Base-by-base conservation (phyloP, 1,139 yeast species). In the Debaryomyces subglobosus region DNA sequence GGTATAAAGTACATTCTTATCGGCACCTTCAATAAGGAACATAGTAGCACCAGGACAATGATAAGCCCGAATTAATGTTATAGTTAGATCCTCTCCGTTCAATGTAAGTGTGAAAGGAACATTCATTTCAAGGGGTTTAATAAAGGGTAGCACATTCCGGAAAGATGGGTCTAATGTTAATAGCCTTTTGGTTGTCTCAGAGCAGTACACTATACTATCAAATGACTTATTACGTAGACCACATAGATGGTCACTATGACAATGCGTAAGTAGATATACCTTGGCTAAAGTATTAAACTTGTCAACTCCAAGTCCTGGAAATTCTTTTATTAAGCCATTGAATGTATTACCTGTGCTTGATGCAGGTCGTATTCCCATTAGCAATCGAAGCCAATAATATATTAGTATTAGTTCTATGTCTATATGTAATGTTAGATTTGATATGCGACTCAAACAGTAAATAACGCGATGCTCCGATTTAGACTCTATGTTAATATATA, bases 11-110 rank as follows among this genome's bases (percentile, higher is more conserved):
- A 82, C 76, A 0, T 79, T 61, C 12, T 55, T 60, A 1, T 43
- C 39, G 0, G 48, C 40, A 3, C 67, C 60, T 53, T 82, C 81
- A 1, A 84, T 53, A 35, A 84, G 67, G 50, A 80, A 77, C 85
- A 84, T 81, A 4, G 72, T 69, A 3, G 86, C 72, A 2, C 89
- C 89, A 4, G 86, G 84, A 55, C 89, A 84, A 56, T 84, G 89
- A 55, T 83, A 77, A 0, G 83, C 68, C 7, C 73, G 67, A 3
- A 77, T 65, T 44, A 69, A 51, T 0, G 73, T 67, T 4, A 69
- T 48, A 6, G 29, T 51, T 8, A 71, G 47, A 3, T 16, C 36
- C 12, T 53, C 52, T 2, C 39, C 60, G 18, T 48, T 54, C 2
- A 57, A 56, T 0, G 38, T 46, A 9, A 61, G 45, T 7, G 40